Evolutionary conservation across 2,329 filamentous ascomycete species (phyloP).

Genomic region (Westerdykella ornata): DNA sequence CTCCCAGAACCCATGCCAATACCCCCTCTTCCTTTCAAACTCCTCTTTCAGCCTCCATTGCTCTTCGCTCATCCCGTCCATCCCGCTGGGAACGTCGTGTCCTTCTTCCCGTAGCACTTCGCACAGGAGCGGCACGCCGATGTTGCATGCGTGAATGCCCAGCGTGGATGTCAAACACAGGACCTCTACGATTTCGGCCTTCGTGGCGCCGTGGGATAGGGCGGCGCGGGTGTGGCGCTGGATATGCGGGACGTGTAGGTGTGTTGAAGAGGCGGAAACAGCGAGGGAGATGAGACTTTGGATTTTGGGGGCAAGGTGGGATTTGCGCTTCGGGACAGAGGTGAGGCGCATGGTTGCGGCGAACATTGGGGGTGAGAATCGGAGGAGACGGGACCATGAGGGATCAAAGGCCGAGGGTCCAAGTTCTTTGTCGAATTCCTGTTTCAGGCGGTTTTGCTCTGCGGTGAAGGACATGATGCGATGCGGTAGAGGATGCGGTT

Average conservation of each 20-base stretch:
- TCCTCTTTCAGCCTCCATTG: slow-evolving; percentile 38
- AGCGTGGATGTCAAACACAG: slow-evolving; percentile 42
- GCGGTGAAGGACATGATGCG: slow-evolving; percentile 14
- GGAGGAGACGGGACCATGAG: slow-evolving; percentile 24
- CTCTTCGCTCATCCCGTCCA: slow-evolving; percentile 31
- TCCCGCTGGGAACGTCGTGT: slow-evolving; percentile 21
- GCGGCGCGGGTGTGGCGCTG: slow-evolving; percentile 39
- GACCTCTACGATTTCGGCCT: slow-evolving; percentile 42
- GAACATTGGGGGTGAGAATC: slow-evolving; percentile 26
- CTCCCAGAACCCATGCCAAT: slow-evolving; percentile 45
- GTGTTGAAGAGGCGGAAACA: slow-evolving; percentile 41
- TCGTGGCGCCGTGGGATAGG: slow-evolving; percentile 36
- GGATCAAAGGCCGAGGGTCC: slow-evolving; percentile 20
- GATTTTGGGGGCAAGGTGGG: slow-evolving; percentile 37
- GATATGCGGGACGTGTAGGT: slow-evolving; percentile 42
- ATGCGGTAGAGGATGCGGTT: no score
- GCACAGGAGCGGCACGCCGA: slow-evolving; percentile 43
- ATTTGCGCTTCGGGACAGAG: slow-evolving; percentile 23
- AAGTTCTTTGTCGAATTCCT: slow-evolving; percentile 19
- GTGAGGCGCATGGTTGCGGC: slow-evolving; percentile 22
- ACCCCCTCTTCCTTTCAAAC: slow-evolving; percentile 43
- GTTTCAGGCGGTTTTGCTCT: slow-evolving; percentile 19
- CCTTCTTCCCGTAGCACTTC: slow-evolving; percentile 45
- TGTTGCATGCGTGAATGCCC: slow-evolving; percentile 45
- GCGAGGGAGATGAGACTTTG: slow-evolving; percentile 42